phyloP scores from a whole-genome alignment of 768 basidiomycete genomes.

The Clathrus columnatus region DNA sequence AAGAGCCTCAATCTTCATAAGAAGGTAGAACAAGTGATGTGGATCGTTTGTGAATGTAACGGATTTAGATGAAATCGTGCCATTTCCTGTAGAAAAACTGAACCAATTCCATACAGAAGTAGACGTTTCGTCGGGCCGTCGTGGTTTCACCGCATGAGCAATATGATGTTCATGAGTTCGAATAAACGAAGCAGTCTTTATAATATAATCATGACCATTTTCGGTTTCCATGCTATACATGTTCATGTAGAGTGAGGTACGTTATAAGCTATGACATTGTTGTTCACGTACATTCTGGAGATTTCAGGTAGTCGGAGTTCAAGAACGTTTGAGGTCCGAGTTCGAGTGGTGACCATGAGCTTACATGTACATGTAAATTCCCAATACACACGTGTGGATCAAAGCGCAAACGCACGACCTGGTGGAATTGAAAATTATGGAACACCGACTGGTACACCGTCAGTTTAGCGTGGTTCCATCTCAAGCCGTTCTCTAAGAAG shows the following conservation, averaged over 20 bases:
- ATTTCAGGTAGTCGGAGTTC: neutral
- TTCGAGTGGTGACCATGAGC: too few relatives aligned
- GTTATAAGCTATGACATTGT: neutral
- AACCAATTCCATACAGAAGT: constrained; percentile 14
- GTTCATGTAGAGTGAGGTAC: neutral
- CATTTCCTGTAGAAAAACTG: constrained; percentile 9
- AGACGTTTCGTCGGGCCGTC: constrained; percentile 30
- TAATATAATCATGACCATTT: constrained; percentile 68
- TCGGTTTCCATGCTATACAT: constrained; percentile 38
- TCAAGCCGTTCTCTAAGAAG: too few relatives aligned
- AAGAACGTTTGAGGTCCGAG: neutral
- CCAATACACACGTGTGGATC: too few relatives aligned
- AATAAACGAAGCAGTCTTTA: constrained; percentile 61
- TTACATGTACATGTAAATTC: too few relatives aligned
- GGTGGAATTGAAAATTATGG: too few relatives aligned
- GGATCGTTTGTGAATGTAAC: constrained; percentile 56
- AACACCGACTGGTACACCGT: too few relatives aligned
- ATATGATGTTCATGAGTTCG: constrained; percentile 63
- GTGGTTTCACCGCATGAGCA: constrained; percentile 51
- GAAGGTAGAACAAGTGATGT: constrained; percentile 80
- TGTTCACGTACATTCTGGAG: neutral
- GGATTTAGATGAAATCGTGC: neutral
- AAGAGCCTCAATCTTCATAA: constrained; percentile 78
- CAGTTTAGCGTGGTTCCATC: too few relatives aligned
- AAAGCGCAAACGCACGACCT: too few relatives aligned